Base-by-base conservation (phyloP, 2,329 filamentous ascomycete genomes). In the Catunica adiposa region DNA sequence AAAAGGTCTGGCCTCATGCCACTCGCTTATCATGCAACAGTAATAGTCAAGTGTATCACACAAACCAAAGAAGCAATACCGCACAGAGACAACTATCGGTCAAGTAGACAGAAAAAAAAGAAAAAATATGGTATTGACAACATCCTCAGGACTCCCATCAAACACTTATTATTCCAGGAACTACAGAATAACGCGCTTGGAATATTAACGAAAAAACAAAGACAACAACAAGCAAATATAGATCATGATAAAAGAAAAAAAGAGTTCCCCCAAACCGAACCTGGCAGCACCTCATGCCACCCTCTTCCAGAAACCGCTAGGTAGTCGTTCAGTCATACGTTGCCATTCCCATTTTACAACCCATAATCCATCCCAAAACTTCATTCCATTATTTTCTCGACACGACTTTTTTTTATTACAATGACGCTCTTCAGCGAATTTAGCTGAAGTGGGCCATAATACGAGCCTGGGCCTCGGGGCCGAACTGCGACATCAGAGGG, bases 391-490 rank as follows among this genome's bases (percentile, higher is more conserved):
- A 55, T 55, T 56, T 58, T 56, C 38, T 29, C 53, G 17, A 23
- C 46, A 22, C 37, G 29, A 48, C 53, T 23, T 51, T 55, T 53
- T 51, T 57, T 40, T 22, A 22, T 29, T 31, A 34, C 37, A 52
- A 53, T 34, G 29, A 9, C 37, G 23, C 11, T 48, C 46, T 29
- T 51, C 40, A 26, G 29, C 40, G 26, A 5, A 54, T 42, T 64
- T 77, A 88, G 64, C 77, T 75, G 71, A 95, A 94, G 71, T 84
- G 87, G 61, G 79, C 79, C 67, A 84, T 82, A 59, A 94, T 86
- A 9, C 78, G 83, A 64, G 82, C 79, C 69, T 96, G 89, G 59
- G 86, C 83, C 62, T 94, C 86, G 1, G 83, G 82, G 11, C 82
- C 78, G 64, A 97, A 80, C 56, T 82, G 81, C 59, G 81, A 78